Evolutionary conservation across 108 stramenopile genomes (phyloP).

Genomic region (Conticribra guillardii): DNA sequence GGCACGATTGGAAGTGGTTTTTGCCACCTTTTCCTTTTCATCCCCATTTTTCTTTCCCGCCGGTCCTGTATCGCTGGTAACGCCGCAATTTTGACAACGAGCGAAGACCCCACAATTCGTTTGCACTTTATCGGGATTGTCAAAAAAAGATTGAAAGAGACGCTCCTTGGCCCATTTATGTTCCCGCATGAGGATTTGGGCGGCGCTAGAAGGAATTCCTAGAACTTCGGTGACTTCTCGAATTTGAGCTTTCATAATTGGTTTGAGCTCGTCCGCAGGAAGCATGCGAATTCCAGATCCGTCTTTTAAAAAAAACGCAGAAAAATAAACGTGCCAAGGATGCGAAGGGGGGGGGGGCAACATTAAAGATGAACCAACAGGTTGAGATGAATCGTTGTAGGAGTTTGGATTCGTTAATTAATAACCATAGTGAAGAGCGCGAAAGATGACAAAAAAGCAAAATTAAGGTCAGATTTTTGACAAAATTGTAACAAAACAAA

Average conservation of each 20-base stretch:
- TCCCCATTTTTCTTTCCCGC: slow-evolving; percentile 4
- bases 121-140: slow-evolving; percentile 67
- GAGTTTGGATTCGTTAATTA: too few relatives aligned
- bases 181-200: slow-evolving; percentile 87
- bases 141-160: slow-evolving; percentile 84
- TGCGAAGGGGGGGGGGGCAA: too few relatives aligned
- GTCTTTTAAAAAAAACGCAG: slow-evolving; percentile 14
- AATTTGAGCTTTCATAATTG: slow-evolving; percentile 72
- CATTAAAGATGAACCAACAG: too few relatives aligned
- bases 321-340: too few relatives aligned
- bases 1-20: slow-evolving; percentile 20
- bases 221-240: slow-evolving; percentile 84
- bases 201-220: slow-evolving; percentile 76
- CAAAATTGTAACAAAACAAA: too few relatives aligned
- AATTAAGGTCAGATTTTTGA: too few relatives aligned
- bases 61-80: too few relatives aligned
- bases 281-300: slow-evolving; percentile 72
- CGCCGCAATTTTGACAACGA: slow-evolving; percentile 24
- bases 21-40: slow-evolving; percentile 31
- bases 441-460: too few relatives aligned
- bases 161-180: slow-evolving; percentile 93
- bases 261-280: slow-evolving; percentile 65
- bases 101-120: slow-evolving; percentile 77
- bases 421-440: too few relatives aligned
- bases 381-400: too few relatives aligned